phyloP scores from a whole-genome alignment of 2,329 filamentous ascomycete species.

The Aphanocladium album region DNA sequence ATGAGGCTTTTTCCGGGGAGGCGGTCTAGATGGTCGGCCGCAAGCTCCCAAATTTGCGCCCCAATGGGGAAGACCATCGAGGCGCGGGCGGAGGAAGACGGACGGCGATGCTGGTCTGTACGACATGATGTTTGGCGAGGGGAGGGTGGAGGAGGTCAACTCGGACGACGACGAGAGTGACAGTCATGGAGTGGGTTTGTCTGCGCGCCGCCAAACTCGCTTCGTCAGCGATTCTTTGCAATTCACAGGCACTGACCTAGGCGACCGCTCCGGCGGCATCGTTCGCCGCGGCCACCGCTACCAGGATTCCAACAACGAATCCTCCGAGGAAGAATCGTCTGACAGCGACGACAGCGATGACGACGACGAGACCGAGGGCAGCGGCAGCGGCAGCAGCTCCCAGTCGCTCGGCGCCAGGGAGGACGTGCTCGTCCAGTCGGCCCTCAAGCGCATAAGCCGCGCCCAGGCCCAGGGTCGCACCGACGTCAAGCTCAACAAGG shows the following conservation, averaged over 20 bases:
- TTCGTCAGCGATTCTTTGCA: slow-evolving; percentile 56
- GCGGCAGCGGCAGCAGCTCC: slow-evolving; percentile 49
- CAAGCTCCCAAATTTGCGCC: slow-evolving; percentile 93
- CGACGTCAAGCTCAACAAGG: slow-evolving; percentile 73
- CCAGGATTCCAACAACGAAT: slow-evolving; percentile 34
- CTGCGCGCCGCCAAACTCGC: slow-evolving; percentile 40
- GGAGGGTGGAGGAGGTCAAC: slow-evolving; percentile 61
- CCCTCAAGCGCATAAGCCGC: slow-evolving; percentile 72
- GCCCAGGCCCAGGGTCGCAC: slow-evolving; percentile 71
- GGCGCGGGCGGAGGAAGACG: slow-evolving; percentile 67
- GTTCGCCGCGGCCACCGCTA: slow-evolving; percentile 34
- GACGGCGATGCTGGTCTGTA: slow-evolving; percentile 40
- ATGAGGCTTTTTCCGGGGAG: slow-evolving; percentile 99
- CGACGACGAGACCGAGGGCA: slow-evolving; percentile 41
- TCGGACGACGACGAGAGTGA: slow-evolving; percentile 53
- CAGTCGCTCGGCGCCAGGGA: slow-evolving; percentile 60
- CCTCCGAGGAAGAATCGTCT: slow-evolving; percentile 23
- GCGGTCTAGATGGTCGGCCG: slow-evolving; percentile 99
- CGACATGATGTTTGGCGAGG: slow-evolving; percentile 28
- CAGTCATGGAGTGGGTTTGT: slow-evolving; percentile 49
- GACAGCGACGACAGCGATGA: slow-evolving; percentile 32
- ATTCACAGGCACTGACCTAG: slow-evolving; percentile 57
- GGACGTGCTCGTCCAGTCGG: slow-evolving; percentile 70
- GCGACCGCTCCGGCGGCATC: slow-evolving; percentile 33
- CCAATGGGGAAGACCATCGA: slow-evolving; percentile 99